A percentile compares a stretch with the other conserved stretches of the same genome.
Conservation (phyloP, 176 grass and related monocot species). For the Guadua angustifolia region DNA sequence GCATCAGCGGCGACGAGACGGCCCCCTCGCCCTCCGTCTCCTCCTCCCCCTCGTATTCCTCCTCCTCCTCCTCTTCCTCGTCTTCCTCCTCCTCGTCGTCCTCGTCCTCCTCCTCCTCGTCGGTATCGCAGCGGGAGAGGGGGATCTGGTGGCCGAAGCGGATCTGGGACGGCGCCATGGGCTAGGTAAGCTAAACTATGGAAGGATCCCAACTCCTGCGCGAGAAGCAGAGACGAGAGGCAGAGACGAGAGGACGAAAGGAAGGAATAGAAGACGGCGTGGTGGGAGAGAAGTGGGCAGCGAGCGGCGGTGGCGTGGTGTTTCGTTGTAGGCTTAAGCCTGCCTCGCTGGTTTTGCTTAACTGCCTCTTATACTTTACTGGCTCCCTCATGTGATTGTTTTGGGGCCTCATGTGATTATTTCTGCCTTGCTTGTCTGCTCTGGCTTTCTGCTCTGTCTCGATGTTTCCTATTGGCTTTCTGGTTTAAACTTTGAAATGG, state of each 20-base stretch:
- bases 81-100: constrained; percentile 55
- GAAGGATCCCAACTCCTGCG: constrained; percentile 36
- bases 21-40: constrained; percentile 38
- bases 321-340: background rate
- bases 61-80: constrained; percentile 18
- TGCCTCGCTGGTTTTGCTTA: constrained; percentile 25
- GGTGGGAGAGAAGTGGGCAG: constrained; percentile 46
- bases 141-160: constrained; percentile 63
- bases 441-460: background rate
- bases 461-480: background rate
- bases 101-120: constrained; percentile 42
- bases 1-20: constrained; percentile 70
- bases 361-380: constrained; percentile 9
- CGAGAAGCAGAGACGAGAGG: constrained; percentile 35
- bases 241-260: too few species aligned
- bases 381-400: background rate
- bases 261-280: constrained; percentile 7
- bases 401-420: constrained; percentile 24
- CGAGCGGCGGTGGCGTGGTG: constrained; percentile 48
- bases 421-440: background rate
- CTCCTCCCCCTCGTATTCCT: constrained; percentile 46
- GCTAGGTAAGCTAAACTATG: background rate
- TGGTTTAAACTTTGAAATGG: background rate
- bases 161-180: constrained; percentile 76
- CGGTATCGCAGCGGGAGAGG: constrained; percentile 47